phyloP scores from a whole-genome alignment of 2,329 filamentous ascomycete genomes.

The Tricladium varicosporioides region DNA sequence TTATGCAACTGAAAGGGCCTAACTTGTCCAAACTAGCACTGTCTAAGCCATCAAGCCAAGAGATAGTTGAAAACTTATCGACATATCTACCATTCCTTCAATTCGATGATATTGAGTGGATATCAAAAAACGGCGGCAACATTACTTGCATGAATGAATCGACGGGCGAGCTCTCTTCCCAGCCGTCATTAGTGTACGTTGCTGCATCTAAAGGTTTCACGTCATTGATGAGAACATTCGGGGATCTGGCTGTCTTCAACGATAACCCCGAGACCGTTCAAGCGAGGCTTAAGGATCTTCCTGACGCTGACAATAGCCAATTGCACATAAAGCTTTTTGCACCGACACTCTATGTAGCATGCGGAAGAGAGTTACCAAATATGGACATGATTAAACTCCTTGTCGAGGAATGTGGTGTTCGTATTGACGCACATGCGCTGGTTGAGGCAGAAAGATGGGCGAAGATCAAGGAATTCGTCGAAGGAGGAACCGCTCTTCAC shows the following conservation, averaged over 20 bases:
- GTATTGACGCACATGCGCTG: constrained; percentile 27
- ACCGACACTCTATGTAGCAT: constrained; percentile 31
- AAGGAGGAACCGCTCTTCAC: constrained; percentile 14
- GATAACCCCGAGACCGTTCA: constrained; percentile 13
- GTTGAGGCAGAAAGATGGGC: constrained; percentile 13
- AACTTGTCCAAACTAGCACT: neutral
- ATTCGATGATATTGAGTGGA: constrained; percentile 1
- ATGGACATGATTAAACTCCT: constrained; percentile 35
- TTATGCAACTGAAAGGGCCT: constrained; percentile 4
- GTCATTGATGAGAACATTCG: constrained; percentile 9
- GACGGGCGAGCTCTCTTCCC: neutral
- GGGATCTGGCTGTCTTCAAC: constrained; percentile 2
- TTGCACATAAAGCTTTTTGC: constrained; percentile 5
- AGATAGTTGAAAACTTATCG: constrained; percentile 1
- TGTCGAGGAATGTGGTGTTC: constrained; percentile 33
- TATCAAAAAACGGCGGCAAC: neutral
- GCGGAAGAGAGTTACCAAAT: constrained; percentile 32
- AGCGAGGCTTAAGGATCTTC: constrained; percentile 5
- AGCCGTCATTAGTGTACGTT: constrained; percentile 9
- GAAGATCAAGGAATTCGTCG: constrained; percentile 5
- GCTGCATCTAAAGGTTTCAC: constrained; percentile 15
- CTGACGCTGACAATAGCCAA: neutral
- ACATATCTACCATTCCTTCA: constrained; percentile 4
- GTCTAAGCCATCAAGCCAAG: neutral
- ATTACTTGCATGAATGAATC: neutral